A percentile compares a stretch with the other conserved stretches of the same genome.
Evolutionary conservation across 352 stramenopile species (phyloP).

Genomic region (Plasmopara muralis): DNA sequence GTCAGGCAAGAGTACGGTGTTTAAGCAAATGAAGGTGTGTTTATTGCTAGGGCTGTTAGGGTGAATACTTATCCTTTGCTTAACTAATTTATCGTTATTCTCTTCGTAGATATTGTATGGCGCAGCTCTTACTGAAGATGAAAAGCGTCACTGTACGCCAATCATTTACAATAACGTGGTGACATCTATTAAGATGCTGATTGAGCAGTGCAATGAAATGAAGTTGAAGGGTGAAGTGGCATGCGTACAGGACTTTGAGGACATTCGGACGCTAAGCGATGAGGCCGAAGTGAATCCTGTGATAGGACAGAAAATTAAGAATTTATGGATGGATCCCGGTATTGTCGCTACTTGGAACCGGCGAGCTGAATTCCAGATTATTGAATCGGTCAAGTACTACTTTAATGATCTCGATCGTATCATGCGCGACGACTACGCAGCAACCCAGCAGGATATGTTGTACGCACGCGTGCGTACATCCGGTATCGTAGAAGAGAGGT

Average conservation of each 20-base stretch:
- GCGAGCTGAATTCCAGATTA: slow-evolving; percentile 92
- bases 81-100: neutral
- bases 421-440: slow-evolving; percentile 89
- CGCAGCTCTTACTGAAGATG: slow-evolving; percentile 74
- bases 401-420: slow-evolving; percentile 95
- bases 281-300: slow-evolving; percentile 85
- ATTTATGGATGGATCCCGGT: slow-evolving; percentile 89
- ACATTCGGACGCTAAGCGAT: slow-evolving; percentile 73
- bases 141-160: slow-evolving; percentile 80
- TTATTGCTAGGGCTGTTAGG: neutral
- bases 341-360: slow-evolving; percentile 89
- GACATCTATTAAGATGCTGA: slow-evolving; percentile 87
- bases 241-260: slow-evolving; percentile 70
- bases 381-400: slow-evolving; percentile 96
- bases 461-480: slow-evolving; percentile 93
- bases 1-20: slow-evolving; percentile 93
- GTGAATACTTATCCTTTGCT: too few relatives aligned
- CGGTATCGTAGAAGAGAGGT: slow-evolving; percentile 93
- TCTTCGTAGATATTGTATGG: slow-evolving; percentile 77
- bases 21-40: slow-evolving; percentile 89
- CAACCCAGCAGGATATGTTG: slow-evolving; percentile 93
- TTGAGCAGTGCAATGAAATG: slow-evolving; percentile 80
- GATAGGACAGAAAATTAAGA: slow-evolving; percentile 90
- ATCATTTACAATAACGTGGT: slow-evolving; percentile 91
- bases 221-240: slow-evolving; percentile 76